These are phyloP conservation scores for Tylopilus plumbeoviolaceoides DNA, from an alignment of 768 basidiomycete species.

Conservation along the genomic window DNA sequence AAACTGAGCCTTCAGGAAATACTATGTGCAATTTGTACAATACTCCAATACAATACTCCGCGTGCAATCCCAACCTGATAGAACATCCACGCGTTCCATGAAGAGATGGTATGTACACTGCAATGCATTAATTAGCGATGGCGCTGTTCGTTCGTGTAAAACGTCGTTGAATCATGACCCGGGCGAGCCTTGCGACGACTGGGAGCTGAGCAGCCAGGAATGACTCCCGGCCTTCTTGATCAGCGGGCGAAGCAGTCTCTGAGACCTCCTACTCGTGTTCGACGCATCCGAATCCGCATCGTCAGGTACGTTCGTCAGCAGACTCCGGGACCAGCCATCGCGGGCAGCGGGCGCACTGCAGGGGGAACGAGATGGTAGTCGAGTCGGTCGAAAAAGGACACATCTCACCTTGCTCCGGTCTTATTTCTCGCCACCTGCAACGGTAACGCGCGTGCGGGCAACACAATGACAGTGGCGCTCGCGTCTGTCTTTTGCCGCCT, in stretches of 20 bases:
- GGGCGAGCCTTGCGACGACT: conserved; percentile 4
- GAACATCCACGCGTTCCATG: background rate
- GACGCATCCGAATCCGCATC: conserved; percentile 23
- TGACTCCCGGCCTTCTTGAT: background rate
- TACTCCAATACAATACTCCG: background rate
- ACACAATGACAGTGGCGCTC: background rate
- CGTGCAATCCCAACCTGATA: background rate
- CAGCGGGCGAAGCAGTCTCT: conserved; percentile 3
- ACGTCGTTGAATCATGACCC: background rate
- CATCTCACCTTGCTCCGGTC: conserved; percentile 12
- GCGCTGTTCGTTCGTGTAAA: background rate
- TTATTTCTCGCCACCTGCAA: conserved; percentile 18
- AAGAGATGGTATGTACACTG: background rate
- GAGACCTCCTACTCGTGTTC: conserved; percentile 6
- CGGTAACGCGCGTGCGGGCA: conserved; percentile 6
- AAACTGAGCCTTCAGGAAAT: background rate
- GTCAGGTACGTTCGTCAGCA: conserved; percentile 2
- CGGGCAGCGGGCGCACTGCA: background rate
- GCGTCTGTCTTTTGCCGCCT: background rate
- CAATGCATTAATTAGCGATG: background rate
- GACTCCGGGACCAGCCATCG: conserved; percentile 12
- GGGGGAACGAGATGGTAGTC: background rate
- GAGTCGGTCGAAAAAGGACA: background rate
- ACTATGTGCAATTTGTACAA: background rate
- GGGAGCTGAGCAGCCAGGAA: conserved; percentile 15